Evolutionary conservation across 768 basidiomycete genomes (phyloP).

Genomic region (Hericium coralloides): DNA sequence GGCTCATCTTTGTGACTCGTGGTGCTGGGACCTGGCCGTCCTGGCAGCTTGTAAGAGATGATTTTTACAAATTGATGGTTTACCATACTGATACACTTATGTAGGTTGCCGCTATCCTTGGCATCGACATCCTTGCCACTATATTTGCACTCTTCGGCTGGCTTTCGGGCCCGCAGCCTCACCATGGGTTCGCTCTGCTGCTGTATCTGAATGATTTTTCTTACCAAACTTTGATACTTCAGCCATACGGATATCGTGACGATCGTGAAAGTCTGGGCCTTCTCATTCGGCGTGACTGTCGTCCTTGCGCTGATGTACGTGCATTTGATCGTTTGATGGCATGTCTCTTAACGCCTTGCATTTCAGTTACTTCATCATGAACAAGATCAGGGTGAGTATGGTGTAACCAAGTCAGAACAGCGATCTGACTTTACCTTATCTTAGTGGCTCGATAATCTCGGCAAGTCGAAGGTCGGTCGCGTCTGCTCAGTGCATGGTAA

Average conservation of each 20-base stretch:
- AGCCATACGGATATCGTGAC: constrained; percentile 32
- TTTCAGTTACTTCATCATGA: constrained; percentile 25
- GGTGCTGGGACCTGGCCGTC: constrained; percentile 26
- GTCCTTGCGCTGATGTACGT: constrained; percentile 27
- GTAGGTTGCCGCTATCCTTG: constrained; percentile 25
- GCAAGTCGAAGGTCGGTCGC: constrained; percentile 18
- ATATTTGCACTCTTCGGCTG: constrained; percentile 33
- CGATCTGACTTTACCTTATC: not conserved
- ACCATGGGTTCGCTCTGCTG: constrained; percentile 16
- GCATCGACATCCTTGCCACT: constrained; percentile 33
- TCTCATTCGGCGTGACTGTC: constrained; percentile 31
- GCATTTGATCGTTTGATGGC: not conserved
- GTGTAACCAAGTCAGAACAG: not conserved
- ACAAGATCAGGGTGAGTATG: constrained; percentile 20
- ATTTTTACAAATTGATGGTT: not conserved
- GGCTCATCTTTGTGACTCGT: constrained; percentile 25
- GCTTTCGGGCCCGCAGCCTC: constrained; percentile 29
- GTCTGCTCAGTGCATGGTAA: not conserved
- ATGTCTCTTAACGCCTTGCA: not conserved
- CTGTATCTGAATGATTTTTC: constrained; percentile 2
- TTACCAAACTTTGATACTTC: not conserved
- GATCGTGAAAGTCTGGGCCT: constrained; percentile 31
- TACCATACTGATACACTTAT: not conserved
- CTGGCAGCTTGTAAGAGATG: constrained; percentile 25
- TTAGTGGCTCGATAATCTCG: constrained; percentile 30